These are phyloP conservation scores for Calonectria pteridis DNA, from an alignment of 2,329 filamentous ascomycete species.

Conservation along the genomic window DNA sequence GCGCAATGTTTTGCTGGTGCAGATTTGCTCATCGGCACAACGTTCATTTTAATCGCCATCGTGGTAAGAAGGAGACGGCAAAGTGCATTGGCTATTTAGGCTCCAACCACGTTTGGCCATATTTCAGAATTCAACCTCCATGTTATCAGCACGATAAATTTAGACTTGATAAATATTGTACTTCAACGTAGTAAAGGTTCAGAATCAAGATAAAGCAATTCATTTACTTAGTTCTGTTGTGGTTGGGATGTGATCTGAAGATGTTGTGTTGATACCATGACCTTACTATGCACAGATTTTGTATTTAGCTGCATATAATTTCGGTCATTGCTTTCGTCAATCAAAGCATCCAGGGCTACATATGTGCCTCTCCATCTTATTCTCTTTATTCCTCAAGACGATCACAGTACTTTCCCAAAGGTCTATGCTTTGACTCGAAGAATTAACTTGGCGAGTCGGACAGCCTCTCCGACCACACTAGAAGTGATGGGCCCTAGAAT, in stretches of 20 bases:
- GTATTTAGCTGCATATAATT: too few species aligned
- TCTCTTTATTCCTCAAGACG: too few species aligned
- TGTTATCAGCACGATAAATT: not conserved
- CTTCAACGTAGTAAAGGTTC: not conserved
- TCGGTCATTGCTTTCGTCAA: too few species aligned
- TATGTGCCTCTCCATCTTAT: too few species aligned
- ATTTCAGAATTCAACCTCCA: not conserved
- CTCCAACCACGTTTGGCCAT: not conserved
- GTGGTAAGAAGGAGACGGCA: not conserved
- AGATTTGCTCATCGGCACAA: conserved; percentile 9
- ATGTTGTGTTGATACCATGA: too few species aligned
- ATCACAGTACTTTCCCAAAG: too few species aligned
- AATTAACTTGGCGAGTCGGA: not conserved
- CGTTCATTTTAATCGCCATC: conserved; percentile 1
- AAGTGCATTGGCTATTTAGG: not conserved
- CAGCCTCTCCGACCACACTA: not conserved
- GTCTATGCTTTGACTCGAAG: not conserved
- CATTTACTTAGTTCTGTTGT: not conserved
- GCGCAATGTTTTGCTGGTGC: conserved; percentile 8
- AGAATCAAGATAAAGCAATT: not conserved
- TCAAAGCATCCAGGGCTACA: too few species aligned
- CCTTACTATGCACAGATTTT: too few species aligned
- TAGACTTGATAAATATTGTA: not conserved
- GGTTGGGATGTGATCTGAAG: too few species aligned
- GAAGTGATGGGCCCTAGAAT: not conserved